Conservation (phyloP, 768 basidiomycete genomes). For the Mycena maculata region DNA sequence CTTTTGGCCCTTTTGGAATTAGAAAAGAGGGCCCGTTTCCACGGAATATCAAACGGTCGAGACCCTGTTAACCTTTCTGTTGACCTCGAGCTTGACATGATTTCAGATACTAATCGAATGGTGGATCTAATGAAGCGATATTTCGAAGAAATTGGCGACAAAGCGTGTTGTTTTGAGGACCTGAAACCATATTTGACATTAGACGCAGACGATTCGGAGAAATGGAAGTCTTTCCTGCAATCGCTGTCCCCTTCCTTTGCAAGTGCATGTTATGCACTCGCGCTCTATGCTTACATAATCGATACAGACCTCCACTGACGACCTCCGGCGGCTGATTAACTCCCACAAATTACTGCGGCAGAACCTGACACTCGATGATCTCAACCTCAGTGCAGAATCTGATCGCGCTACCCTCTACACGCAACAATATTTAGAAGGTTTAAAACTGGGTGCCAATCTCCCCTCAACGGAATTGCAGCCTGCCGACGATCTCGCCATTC, state of each 20-base stretch:
- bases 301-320: constrained; percentile 59
- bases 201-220: constrained; percentile 56
- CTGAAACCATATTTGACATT: constrained; percentile 73
- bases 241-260: constrained; percentile 62
- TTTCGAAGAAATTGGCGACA: constrained; percentile 79
- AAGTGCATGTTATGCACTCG: constrained; percentile 34
- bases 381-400: constrained; percentile 69
- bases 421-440: constrained; percentile 71
- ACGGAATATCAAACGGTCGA: constrained; percentile 62
- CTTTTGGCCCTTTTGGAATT: constrained; percentile 81
- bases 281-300: constrained; percentile 10
- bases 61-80: neutral
- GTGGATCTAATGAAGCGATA: constrained; percentile 71
- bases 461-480: constrained; percentile 86
- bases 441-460: constrained; percentile 74
- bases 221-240: constrained; percentile 68
- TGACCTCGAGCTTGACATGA: neutral
- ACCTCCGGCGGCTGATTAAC: constrained; percentile 78
- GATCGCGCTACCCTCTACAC: constrained; percentile 63
- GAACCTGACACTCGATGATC: constrained; percentile 59
- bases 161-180: constrained; percentile 90
- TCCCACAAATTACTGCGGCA: constrained; percentile 79
- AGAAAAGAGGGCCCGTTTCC: constrained; percentile 66
- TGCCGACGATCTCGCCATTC: constrained; percentile 84
- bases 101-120: constrained; percentile 57